Conservation (phyloP, 352 stramenopile species). For the Aphanomyces stellatus region DNA sequence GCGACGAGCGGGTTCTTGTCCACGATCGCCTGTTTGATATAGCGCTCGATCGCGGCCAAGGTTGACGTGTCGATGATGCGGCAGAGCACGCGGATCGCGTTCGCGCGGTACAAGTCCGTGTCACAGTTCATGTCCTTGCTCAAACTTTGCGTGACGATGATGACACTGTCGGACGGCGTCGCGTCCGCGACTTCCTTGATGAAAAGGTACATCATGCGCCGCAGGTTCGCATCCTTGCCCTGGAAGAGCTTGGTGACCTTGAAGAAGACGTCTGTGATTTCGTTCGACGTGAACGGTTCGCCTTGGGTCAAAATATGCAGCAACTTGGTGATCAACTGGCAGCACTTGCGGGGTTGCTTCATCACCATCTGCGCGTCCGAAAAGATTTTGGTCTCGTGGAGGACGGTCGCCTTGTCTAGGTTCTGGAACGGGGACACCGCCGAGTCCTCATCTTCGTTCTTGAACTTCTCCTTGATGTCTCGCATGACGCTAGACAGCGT, state of each 20-base stretch:
- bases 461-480: constrained; percentile 98
- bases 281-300: constrained; percentile 92
- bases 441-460: constrained; percentile 94
- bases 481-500: constrained; percentile 86
- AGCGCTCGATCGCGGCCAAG: constrained; percentile 90
- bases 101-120: constrained; percentile 97
- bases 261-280: constrained; percentile 99
- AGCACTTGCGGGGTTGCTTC: constrained; percentile 96
- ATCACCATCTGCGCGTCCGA: constrained; percentile 96
- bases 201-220: constrained; percentile 99
- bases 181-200: constrained; percentile 97
- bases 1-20: constrained; percentile 96
- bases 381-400: constrained; percentile 99
- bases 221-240: constrained; percentile 94
- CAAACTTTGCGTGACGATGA: constrained; percentile 98
- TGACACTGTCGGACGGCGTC: constrained; percentile 91
- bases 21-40: constrained; percentile 99
- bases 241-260: constrained; percentile 99
- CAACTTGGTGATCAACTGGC: constrained; percentile 98
- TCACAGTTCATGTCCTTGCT: constrained; percentile 99
- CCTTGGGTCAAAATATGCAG: constrained; percentile 97
- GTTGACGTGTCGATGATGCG: constrained; percentile 92
- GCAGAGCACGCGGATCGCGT: constrained; percentile 97
- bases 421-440: constrained; percentile 89
- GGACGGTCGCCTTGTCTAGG: constrained; percentile 92